Evolutionary conservation across 2,329 filamentous ascomycete genomes (phyloP), one percentile per base, ranked within the genome.

Genomic region (Talaromyces rugulosus): DNA sequence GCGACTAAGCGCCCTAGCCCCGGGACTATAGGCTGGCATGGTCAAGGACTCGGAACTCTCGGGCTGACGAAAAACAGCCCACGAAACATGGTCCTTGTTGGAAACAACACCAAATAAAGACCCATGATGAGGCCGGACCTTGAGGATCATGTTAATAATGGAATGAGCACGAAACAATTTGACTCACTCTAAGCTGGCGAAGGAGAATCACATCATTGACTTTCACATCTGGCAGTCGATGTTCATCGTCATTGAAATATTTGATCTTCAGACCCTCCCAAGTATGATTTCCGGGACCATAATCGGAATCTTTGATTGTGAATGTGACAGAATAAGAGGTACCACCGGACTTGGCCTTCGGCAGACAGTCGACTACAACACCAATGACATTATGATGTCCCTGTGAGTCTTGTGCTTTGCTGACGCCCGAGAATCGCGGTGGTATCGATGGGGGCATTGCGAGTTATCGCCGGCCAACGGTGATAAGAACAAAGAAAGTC

Each of bases 151-250:
- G 28, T 59, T 47, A 59, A 36, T 18, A 56, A 30, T n/a, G 6
- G 6, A 34, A 44, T 34, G n/a, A 12, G 5, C 23, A 28, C 42
- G n/a, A 42, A 33, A 47, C 67, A 23, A 54, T 63, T 68, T 57
- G 30, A 70, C 71, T 62, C 65, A 87, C 86, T 72, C 83, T 87
- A 54, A 82, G 80, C n/a, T 73, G 72, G 51, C 83, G 81, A 14
- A 92, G 67, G 4, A 92, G 72, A 5, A 92, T 76, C n/a, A 91
- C 78, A 74, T 93, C 90, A 5, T 84, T 83, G 2, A 77, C 72
- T 18, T 72, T 67, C 18, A 84, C 72, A 12, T 73, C 71, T 4
- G 85, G 83, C 27, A 84, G 64, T 28, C 69, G 55, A 30, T 66
- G 67, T 51, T 80, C 67, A 55, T 81, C 60, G 1, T 79, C 72